These are phyloP conservation scores for Whalleya microplaca DNA, from an alignment of 2,329 filamentous ascomycete species.

Conservation along the genomic window DNA sequence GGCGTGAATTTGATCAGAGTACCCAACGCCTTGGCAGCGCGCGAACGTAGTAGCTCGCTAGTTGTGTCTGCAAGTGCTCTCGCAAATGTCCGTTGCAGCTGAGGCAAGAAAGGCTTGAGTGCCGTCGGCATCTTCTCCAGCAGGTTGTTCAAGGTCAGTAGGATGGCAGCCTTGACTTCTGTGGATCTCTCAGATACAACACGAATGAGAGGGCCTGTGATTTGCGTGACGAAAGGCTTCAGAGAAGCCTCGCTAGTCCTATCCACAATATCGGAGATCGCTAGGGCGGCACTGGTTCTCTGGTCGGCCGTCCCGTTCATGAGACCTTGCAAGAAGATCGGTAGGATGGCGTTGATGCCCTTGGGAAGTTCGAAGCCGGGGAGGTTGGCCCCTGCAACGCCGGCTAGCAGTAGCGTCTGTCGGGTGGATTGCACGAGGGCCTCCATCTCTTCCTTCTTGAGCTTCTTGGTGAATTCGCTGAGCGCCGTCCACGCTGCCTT, in stretches of 20 bases:
- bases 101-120: constrained; percentile 94
- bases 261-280: constrained; percentile 94
- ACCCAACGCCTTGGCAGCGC: constrained; percentile 91
- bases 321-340: constrained; percentile 95
- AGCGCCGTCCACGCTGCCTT: constrained; percentile 89
- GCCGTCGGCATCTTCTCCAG: constrained; percentile 96
- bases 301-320: constrained; percentile 97
- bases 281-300: constrained; percentile 86
- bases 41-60: constrained; percentile 82
- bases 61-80: constrained; percentile 92
- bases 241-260: constrained; percentile 85
- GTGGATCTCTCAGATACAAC: constrained; percentile 95
- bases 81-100: constrained; percentile 94
- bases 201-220: constrained; percentile 95
- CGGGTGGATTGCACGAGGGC: constrained; percentile 83
- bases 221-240: constrained; percentile 95
- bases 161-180: constrained; percentile 93
- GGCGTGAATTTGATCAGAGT: constrained; percentile 96
- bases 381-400: constrained; percentile 81
- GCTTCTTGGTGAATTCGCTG: constrained; percentile 81
- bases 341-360: constrained; percentile 93
- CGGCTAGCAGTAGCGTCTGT: constrained; percentile 84
- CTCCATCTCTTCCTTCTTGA: constrained; percentile 99
- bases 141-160: constrained; percentile 91
- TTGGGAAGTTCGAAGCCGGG: constrained; percentile 91